phyloP scores from a whole-genome alignment of 139 green algal genomes.

The Asterochloris erici region DNA sequence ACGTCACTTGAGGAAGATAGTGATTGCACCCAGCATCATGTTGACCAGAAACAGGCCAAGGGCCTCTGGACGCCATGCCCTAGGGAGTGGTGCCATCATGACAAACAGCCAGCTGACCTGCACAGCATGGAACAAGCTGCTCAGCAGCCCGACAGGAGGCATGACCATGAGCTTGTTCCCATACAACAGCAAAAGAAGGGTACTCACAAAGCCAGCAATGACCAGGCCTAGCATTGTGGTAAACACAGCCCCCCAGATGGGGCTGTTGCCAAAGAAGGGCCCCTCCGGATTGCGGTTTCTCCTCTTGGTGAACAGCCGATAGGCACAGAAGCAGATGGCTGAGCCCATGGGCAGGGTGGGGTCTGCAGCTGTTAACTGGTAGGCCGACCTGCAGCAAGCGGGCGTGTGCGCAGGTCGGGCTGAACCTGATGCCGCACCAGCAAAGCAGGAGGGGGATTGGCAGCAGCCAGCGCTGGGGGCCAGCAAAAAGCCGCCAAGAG shows the following conservation, averaged over 20 bases:
- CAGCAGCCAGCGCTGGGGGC: not conserved
- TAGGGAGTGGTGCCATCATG: conserved; percentile 47
- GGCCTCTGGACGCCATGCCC: conserved; percentile 38
- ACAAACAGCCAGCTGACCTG: conserved; percentile 18
- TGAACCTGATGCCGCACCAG: not conserved
- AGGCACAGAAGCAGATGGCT: conserved; percentile 44
- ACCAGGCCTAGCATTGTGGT: conserved; percentile 49
- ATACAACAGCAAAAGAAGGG: not conserved
- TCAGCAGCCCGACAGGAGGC: not conserved
- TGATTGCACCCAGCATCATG: conserved; percentile 48
- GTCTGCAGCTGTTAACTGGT: conserved; percentile 31
- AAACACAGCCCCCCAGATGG: conserved; percentile 69
- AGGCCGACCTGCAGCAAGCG: conserved; percentile 29
- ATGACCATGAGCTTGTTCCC: not conserved
- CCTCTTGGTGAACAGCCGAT: conserved; percentile 57
- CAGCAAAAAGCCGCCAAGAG: not conserved
- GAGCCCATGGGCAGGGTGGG: conserved; percentile 50
- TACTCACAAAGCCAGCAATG: conserved; percentile 46
- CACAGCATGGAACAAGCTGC: not conserved
- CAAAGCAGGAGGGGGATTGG: not conserved
- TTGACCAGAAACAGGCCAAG: conserved; percentile 59
- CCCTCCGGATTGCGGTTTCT: conserved; percentile 59
- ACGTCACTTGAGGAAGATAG: conserved; percentile 66
- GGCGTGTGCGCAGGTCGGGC: not conserved
- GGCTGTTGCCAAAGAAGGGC: conserved; percentile 59